Percentiles rank a stretch among this genome's conserved stretches.
Conservation (phyloP, 345 rosid species). For the Rhodomyrtus tomentosa region DNA sequence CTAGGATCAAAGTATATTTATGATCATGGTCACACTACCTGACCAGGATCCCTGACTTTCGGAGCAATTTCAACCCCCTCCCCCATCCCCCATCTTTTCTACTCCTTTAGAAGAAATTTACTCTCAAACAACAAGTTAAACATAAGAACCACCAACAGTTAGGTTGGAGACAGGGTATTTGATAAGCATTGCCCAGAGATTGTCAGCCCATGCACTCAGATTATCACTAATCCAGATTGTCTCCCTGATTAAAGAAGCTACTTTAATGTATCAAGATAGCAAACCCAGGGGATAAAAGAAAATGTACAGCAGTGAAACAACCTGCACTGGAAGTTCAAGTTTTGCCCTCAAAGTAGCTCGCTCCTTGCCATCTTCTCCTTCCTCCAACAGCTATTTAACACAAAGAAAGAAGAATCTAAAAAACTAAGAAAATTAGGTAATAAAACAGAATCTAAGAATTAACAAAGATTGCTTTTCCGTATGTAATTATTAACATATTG, state of each 20-base stretch:
- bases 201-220: background rate
- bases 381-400: conserved; percentile 61
- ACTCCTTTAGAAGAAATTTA: background rate
- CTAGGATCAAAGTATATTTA: background rate
- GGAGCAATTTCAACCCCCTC: background rate
- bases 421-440: background rate
- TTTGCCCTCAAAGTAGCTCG: conserved; percentile 76
- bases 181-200: background rate
- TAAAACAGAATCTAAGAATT: background rate
- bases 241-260: background rate
- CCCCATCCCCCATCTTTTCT: background rate
- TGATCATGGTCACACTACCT: background rate
- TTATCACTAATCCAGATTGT: background rate
- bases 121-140: background rate
- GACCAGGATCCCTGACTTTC: background rate
- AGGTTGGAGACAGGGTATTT: background rate
- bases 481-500: background rate
- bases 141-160: background rate
- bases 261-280: background rate
- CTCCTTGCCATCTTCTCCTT: conserved; percentile 92
- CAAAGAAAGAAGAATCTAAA: background rate
- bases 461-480: background rate
- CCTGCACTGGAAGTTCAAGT: conserved; percentile 99
- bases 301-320: conserved; percentile 14
- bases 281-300: background rate